These are phyloP conservation scores for Leptodermis oblonga DNA, from an alignment of 257 asterid genomes.

Conservation along the genomic window DNA sequence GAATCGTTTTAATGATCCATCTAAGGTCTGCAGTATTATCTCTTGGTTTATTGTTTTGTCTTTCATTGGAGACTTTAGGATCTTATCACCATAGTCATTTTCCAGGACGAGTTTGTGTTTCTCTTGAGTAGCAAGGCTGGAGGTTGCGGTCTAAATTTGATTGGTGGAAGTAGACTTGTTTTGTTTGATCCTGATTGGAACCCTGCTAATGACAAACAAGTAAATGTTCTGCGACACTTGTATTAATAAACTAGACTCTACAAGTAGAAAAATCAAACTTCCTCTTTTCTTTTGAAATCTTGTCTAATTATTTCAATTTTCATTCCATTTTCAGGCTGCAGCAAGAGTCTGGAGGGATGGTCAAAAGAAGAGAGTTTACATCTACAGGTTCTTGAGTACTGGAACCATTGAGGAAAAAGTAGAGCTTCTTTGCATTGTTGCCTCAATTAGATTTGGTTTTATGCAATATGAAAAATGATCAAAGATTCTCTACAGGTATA, in stretches of 20 bases:
- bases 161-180: slow-evolving; percentile 92
- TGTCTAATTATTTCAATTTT: background rate
- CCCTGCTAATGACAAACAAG: slow-evolving; percentile 99
- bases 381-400: slow-evolving; percentile 88
- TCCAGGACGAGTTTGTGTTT: slow-evolving; percentile 94
- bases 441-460: slow-evolving; percentile 9
- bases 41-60: slow-evolving; percentile 19
- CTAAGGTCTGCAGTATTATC: slow-evolving; percentile 49
- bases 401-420: slow-evolving; percentile 99
- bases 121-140: slow-evolving; percentile 99
- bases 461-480: background rate
- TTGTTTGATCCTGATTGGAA: slow-evolving; percentile 99
- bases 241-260: background rate
- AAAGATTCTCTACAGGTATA: slow-evolving; percentile 51
- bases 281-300: background rate
- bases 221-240: slow-evolving; percentile 20
- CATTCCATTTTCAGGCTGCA: slow-evolving; percentile 65
- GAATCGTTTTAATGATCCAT: slow-evolving; percentile 75
- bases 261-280: background rate
- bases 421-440: slow-evolving; percentile 5
- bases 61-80: slow-evolving; percentile 12
- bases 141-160: slow-evolving; percentile 96
- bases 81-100: slow-evolving; percentile 12
- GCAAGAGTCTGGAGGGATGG: slow-evolving; percentile 99
- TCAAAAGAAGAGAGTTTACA: slow-evolving; percentile 95